Base-by-base conservation (phyloP, 768 basidiomycete species). In the Cubamyces sp. region DNA sequence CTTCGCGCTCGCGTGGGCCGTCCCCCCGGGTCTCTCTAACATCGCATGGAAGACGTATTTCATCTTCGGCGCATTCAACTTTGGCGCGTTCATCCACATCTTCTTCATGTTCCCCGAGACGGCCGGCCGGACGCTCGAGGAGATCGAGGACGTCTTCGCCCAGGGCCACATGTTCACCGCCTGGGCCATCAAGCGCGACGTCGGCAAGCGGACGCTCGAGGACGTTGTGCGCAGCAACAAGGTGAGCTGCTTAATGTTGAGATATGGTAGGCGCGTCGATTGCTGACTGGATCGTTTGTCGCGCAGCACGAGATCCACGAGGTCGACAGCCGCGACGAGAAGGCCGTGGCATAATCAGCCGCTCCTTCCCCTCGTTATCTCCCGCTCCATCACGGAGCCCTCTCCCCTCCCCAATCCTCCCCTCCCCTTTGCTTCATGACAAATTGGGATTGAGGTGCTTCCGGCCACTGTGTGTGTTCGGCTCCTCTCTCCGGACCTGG, bases 91-190 rank as follows among this genome's bases (percentile, higher is more conserved):
- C 71, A 75, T 90, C 54, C 89, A 91, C 67, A 78, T 91, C 61
- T 77, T 87, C 69, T 91, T 92, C 81, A 87, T 87, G 81, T 92
- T 84, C 81, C 91, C 90, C 14, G 91, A 92, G 74, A 90, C 89
- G 3, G 85, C 85, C 15, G 85, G 85, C 4, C 81, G 88, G 0
- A 83, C 87, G 3, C 82, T 92, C 9, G 91, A 92, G 74, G 90
- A 92, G 73, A 81, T 92, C 43, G 91, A 92, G 70, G 90, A 87
- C 5, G 83, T 92, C 65, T 92, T 92, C 77, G 75, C 77, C 5
- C 83, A 86, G 66, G 88, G 88, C 0, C 84, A 92, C 66, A 70
- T 74, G 34, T 92, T 87, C 75, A 78, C 84, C 18, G 89, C 91
- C 5, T 92, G 91, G 90, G 82, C 80, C 62, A 81, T 90, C 64